A percentile compares a stretch with the other conserved stretches of the same genome.
Conservation (phyloP, 2,329 filamentous ascomycete genomes). For the Fusarium newnesense region DNA sequence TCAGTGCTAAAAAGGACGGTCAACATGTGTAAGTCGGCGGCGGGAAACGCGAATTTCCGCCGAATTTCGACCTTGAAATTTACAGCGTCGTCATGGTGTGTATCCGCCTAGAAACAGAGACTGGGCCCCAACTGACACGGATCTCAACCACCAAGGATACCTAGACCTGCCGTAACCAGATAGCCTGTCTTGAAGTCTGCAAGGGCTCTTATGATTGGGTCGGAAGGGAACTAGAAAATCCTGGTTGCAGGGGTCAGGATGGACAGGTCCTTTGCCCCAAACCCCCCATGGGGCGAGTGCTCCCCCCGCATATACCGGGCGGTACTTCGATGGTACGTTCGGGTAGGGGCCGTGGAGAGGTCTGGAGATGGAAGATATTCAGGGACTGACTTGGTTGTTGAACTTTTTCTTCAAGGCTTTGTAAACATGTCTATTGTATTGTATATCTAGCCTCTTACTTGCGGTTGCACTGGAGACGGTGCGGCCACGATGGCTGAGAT, state of each 20-base stretch:
- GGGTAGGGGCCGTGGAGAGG: neutral
- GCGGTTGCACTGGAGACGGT: neutral
- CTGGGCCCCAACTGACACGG: neutral
- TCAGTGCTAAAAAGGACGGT: neutral
- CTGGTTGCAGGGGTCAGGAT: constrained; percentile 13
- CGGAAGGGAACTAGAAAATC: constrained; percentile 20
- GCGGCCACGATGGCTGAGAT: neutral
- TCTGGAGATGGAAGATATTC: neutral
- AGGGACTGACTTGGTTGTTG: neutral
- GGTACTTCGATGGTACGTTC: constrained; percentile 23
- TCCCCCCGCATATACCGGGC: constrained; percentile 22
- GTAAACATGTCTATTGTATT: neutral
- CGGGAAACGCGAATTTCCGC: constrained; percentile 3
- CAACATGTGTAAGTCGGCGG: neutral
- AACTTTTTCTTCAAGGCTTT: neutral
- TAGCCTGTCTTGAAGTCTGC: constrained; percentile 18
- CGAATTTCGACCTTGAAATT: neutral
- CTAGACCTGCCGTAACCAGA: constrained; percentile 34
- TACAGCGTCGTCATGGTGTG: neutral
- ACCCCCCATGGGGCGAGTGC: constrained; percentile 26
- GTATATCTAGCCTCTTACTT: neutral
- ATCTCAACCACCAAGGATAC: constrained; percentile 11
- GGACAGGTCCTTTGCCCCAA: constrained; percentile 32
- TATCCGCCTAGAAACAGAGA: neutral
- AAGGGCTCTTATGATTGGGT: constrained; percentile 25